Percentiles rank a stretch among this genome's conserved stretches.
These are phyloP conservation scores for Alternaria sp. DNA, from an alignment of 2,329 filamentous ascomycete species.

Conservation along the genomic window DNA sequence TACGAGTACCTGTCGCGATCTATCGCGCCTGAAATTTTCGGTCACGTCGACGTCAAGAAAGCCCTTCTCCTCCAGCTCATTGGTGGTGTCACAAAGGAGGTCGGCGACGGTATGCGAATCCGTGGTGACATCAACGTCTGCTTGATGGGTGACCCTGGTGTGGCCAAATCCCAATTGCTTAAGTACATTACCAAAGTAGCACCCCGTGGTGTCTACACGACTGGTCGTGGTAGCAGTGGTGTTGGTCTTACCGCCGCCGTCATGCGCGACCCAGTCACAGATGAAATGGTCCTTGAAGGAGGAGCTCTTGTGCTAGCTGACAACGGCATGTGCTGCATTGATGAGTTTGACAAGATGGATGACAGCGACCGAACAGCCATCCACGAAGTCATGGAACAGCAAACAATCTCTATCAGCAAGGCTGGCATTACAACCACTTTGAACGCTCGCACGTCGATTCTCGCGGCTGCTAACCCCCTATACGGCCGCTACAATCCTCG, in stretches of 20 bases:
- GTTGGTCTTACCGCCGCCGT: slow-evolving; percentile 85
- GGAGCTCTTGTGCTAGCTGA: slow-evolving; percentile 82
- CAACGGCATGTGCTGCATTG: slow-evolving; percentile 86
- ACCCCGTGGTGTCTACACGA: slow-evolving; percentile 87
- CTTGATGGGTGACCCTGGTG: slow-evolving; percentile 98
- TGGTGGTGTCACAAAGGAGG: slow-evolving; percentile 93
- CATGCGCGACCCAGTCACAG: slow-evolving; percentile 84
- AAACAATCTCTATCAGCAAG: slow-evolving; percentile 87
- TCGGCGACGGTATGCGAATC: slow-evolving; percentile 98
- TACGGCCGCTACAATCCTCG: slow-evolving; percentile 98
- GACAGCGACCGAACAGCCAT: slow-evolving; percentile 83
- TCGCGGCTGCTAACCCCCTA: slow-evolving; percentile 94
- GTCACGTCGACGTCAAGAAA: slow-evolving; percentile 97
- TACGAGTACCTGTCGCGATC: slow-evolving; percentile 96
- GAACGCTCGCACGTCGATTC: slow-evolving; percentile 93
- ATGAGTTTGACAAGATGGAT: slow-evolving; percentile 92
- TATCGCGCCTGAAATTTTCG: slow-evolving; percentile 96
- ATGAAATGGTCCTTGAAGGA: slow-evolving; percentile 85
- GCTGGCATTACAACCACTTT: slow-evolving; percentile 96
- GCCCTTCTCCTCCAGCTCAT: slow-evolving; percentile 94
- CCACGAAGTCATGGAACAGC: slow-evolving; percentile 89
- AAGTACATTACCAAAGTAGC: slow-evolving; percentile 99
- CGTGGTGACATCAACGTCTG: slow-evolving; percentile 99
- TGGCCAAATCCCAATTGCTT: slow-evolving; percentile 96
- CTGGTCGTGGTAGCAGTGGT: slow-evolving; percentile 80